Base-by-base conservation (phyloP, 306 rosid species). In the Alnus glutinosa region DNA sequence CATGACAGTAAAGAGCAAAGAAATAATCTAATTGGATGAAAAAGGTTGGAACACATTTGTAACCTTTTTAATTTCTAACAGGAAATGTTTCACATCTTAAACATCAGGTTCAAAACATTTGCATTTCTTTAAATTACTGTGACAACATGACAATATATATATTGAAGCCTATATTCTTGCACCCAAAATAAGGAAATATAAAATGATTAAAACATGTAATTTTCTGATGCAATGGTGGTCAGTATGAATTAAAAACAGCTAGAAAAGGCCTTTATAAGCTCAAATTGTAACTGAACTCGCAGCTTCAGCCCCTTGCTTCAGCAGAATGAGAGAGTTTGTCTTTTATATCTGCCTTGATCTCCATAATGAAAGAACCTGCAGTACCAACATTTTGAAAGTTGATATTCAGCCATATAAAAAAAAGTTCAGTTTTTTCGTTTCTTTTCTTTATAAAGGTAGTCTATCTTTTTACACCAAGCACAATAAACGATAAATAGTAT, bases 261-360 rank as follows among this genome's bases (percentile, higher is more conserved):
- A 44, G 23, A 52, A 19, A 71, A 14, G 59, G 32, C 28, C 47
- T 63, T 13, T 39, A 39, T 4, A 73, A 55, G 46, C 48, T 70
- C 67, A 74, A 32, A 28, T 5, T 48, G 34, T 69, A 57, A 55
- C 30, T n/a, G 34, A 55, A 90, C 92, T 88, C 79, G 88, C 89
- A 59, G 89, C 90, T 90, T 90, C 90, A 77, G 92, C 88, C 79
- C 92, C 92, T 88, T 90, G 90, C 79, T 88, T 90, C 66, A 86
- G 76, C 80, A 86, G 75, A 84, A 79, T 55, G 52, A 55, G 87
- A 13, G 88, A 76, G 73, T 78, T 78, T 52, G 61, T 79, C 71
- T 28, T 36, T 55, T 30, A 55, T 75, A 55, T 78, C 77, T 12
- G 55, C 77, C 73, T 82, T 62, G 57, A 34, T 36, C 71, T 84